Evolutionary conservation across 2,329 filamentous ascomycete genomes (phyloP), one percentile per base, ranked within the genome.

Genomic region (Penicillium janthinellum): DNA sequence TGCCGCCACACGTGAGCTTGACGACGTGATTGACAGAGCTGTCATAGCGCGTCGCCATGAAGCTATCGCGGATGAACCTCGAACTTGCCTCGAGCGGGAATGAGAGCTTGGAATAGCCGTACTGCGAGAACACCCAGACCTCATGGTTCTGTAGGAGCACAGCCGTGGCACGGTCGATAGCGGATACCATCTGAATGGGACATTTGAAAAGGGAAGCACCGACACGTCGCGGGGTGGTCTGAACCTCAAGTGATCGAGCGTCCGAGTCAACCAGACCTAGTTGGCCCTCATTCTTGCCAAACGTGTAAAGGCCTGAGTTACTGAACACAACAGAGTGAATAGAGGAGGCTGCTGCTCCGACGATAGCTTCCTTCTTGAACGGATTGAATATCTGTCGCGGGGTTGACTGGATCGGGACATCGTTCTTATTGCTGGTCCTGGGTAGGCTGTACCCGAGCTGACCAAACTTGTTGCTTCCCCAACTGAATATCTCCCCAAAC

Each of bases 221-320:
- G 45, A 99, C 93, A 71, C 90, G 94, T 49, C 95, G 86, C 25
- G 95, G 95, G 0, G 86, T 87, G 20, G 84, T 79, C 71, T 98
- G 95, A n/a, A 89, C 80, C 67, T 95, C 91, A 5, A 98, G 83
- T 0, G 92, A 97, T 48, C 93, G 87, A 28, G 95, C 96, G 76
- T 98, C 94, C 0, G 95, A 94, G 73, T 97, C 95, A 79, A 97
- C 92, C 55, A 99, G 83, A 5, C 92, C 95, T 49, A 99, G 84
- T 74, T 99, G 95, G 1, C 95, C 95, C 67, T 92, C 88, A 69
- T 98, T 99, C 70, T 95, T 96, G 22, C 95, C 95, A 83, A 96
- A 99, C 2, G 92, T 96, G 72, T 91, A 99, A 1, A 99, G 79
- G 1, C 91, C 91, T 0, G 87, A 86, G 1, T 85, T 83, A 0